phyloP scores from a whole-genome alignment of 306 rosid species.

The Pyrus betulifolia region DNA sequence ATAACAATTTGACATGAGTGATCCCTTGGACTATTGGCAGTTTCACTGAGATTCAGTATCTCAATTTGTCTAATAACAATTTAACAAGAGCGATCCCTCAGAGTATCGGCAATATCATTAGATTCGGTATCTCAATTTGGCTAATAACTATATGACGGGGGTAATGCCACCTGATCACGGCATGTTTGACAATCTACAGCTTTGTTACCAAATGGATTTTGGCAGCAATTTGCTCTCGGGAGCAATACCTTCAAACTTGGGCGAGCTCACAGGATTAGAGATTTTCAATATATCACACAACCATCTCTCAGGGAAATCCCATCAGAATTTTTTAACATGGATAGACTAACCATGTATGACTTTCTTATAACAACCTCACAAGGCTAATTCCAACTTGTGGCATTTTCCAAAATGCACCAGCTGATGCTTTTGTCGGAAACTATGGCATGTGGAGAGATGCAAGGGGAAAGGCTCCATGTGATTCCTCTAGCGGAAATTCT shows the following conservation, averaged over 20 bases:
- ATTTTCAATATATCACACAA: slow-evolving; percentile 47
- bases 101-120: no score
- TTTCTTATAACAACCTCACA: slow-evolving; percentile 47
- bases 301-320: slow-evolving; percentile 25
- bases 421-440: slow-evolving; percentile 40
- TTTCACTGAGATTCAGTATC: no score
- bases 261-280: slow-evolving; percentile 17
- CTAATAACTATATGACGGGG: no score
- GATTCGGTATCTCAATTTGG: no score
- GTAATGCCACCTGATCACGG: no score
- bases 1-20: no score
- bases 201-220: slow-evolving; percentile 12
- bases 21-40: no score
- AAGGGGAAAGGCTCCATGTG: slow-evolving; percentile 22
- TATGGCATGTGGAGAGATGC: slow-evolving; percentile 39
- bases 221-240: slow-evolving; percentile 12
- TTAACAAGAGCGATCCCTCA: no score
- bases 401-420: slow-evolving; percentile 18
- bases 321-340: no score
- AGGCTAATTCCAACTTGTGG: slow-evolving; percentile 39
- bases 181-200: no score
- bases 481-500: background rate
- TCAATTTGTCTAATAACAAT: no score
- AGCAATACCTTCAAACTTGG: slow-evolving; percentile 31
- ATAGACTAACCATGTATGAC: slow-evolving; percentile 28